Evolutionary conservation across 2,329 filamentous ascomycete species (phyloP).

Genomic region (Triangularia verruculosa): DNA sequence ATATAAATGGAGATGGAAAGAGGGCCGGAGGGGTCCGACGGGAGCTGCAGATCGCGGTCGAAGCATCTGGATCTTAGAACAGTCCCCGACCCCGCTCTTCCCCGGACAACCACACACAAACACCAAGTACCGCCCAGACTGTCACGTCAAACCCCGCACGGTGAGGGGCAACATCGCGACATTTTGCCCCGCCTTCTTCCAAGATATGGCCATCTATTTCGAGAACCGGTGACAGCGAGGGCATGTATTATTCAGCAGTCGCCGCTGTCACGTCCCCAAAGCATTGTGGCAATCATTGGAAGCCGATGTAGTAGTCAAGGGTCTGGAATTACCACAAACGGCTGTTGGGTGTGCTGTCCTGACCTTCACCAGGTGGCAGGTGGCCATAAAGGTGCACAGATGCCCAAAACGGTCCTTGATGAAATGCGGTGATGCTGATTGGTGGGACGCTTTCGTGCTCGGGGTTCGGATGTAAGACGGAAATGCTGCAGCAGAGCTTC

Average conservation of each 20-base stretch:
- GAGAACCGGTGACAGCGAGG: neutral
- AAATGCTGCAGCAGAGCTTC: neutral
- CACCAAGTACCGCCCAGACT: constrained; percentile 13
- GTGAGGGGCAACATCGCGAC: constrained; percentile 21
- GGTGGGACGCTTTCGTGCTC: neutral
- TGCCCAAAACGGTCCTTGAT: neutral
- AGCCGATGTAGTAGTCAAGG: too few species aligned
- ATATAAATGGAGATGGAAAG: neutral
- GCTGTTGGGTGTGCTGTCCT: neutral
- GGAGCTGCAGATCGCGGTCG: constrained; percentile 2
- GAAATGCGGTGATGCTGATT: neutral
- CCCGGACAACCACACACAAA: neutral
- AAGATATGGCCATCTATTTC: neutral
- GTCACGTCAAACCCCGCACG: constrained; percentile 19
- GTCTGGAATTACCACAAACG: neutral
- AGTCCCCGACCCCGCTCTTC: neutral
- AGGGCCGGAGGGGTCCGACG: constrained; percentile 8
- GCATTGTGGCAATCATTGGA: too few species aligned
- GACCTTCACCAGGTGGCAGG: neutral
- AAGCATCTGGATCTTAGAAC: neutral
- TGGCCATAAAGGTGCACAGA: neutral
- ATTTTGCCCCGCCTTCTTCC: constrained; percentile 2
- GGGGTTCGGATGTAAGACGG: neutral
- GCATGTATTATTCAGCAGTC: neutral
- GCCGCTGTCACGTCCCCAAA: too few species aligned